A percentile compares a stretch with the other conserved stretches of the same genome.
phyloP scores from a whole-genome alignment of 108 stramenopile genomes.

The Cyclotella cryptica region DNA sequence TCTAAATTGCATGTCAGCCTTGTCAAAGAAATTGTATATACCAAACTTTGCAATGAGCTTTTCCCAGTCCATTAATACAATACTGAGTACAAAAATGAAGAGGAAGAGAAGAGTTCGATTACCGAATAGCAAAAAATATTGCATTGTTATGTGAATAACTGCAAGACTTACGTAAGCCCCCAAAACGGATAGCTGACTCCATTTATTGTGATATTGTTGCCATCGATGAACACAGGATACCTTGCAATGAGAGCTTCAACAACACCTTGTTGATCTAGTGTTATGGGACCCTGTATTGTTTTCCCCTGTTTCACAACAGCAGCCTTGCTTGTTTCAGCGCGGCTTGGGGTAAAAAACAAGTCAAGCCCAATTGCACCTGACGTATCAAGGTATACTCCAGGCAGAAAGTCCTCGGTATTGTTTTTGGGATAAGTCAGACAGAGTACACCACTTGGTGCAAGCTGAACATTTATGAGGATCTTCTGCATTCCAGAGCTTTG shows the following conservation, averaged over 20 bases:
- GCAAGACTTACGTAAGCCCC: background rate
- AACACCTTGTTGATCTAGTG: background rate
- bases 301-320: background rate
- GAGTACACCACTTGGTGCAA: slow-evolving; percentile 5
- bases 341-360: background rate
- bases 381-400: background rate
- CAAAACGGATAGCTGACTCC: background rate
- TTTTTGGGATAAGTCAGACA: slow-evolving; percentile 1
- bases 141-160: background rate
- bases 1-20: background rate
- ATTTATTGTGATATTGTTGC: background rate
- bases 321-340: background rate
- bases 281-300: background rate
- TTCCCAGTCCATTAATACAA: background rate
- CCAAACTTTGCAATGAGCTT: background rate
- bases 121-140: background rate
- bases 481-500: background rate
- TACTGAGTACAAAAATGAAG: background rate
- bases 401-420: background rate
- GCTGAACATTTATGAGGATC: slow-evolving; percentile 3
- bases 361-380: background rate
- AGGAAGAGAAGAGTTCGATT: background rate
- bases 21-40: background rate
- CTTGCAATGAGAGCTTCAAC: background rate
- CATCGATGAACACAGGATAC: slow-evolving; percentile 2